Evolutionary conservation across 306 rosid genomes (phyloP).

Genomic region (Quillaja saponaria): DNA sequence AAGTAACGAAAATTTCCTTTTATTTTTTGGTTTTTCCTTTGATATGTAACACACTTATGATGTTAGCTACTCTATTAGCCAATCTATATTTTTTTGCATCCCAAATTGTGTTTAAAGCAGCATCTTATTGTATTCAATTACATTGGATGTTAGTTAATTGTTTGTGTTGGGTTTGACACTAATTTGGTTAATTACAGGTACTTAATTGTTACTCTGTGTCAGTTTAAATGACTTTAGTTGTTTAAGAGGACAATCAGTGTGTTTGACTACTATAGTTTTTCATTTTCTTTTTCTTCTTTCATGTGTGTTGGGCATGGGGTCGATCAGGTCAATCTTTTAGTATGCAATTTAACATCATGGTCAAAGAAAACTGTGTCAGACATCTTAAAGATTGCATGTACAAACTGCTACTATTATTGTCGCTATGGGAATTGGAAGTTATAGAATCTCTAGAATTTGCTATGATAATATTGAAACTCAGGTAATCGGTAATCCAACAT

Average conservation of each 20-base stretch:
- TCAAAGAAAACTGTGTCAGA: too few species aligned
- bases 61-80: slow-evolving; percentile 4
- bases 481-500: neutral
- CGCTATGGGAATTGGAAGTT: neutral
- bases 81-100: neutral
- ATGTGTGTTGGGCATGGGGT: too few species aligned
- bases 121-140: neutral
- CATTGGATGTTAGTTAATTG: neutral
- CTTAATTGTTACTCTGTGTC: too few species aligned
- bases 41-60: neutral
- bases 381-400: too few species aligned
- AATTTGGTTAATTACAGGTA: neutral
- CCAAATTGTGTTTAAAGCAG: slow-evolving; percentile 4
- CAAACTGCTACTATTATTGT: too few species aligned
- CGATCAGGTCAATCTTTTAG: too few species aligned
- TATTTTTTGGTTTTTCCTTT: neutral
- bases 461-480: neutral
- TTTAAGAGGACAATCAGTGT: too few species aligned
- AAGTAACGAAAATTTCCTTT: slow-evolving; percentile 3
- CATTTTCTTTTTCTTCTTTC: too few species aligned
- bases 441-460: neutral
- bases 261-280: too few species aligned
- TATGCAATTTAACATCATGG: too few species aligned
- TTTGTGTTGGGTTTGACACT: neutral
- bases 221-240: too few species aligned